Percentiles rank a stretch among this genome's conserved stretches.
phyloP scores from a whole-genome alignment of 208 protist species.

The Acanthamoeba healyi region DNA sequence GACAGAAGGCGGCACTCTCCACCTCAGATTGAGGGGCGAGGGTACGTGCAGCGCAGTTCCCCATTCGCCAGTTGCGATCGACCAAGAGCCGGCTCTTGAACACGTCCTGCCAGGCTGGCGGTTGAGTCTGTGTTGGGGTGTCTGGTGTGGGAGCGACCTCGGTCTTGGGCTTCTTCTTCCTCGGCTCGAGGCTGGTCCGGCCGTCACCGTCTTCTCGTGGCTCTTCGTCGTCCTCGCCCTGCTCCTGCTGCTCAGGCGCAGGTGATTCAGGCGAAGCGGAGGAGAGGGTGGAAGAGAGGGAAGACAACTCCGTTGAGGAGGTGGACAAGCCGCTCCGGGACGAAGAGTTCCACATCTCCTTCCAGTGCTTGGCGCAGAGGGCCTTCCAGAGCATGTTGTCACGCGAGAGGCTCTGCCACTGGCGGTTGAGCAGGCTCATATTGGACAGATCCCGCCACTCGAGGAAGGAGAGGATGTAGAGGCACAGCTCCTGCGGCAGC shows the following conservation, averaged over 20 bases:
- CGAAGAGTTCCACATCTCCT: constrained; percentile 29
- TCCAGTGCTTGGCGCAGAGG: constrained; percentile 53
- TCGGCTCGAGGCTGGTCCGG: not conserved
- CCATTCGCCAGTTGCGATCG: constrained; percentile 32
- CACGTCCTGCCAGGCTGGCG: constrained; percentile 41
- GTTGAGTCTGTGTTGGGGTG: not conserved
- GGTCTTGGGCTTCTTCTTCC: not conserved
- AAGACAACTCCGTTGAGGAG: not conserved
- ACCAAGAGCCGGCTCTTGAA: constrained; percentile 58
- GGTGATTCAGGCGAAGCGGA: not conserved
- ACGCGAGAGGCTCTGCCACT: constrained; percentile 27
- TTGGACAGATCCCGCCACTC: constrained; percentile 55
- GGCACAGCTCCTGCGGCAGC: constrained; percentile 60
- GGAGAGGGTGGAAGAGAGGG: not conserved
- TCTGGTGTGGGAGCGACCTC: not conserved
- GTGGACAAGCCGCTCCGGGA: not conserved
- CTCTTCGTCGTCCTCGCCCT: not conserved
- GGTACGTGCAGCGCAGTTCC: constrained; percentile 9
- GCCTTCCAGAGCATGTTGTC: constrained; percentile 66
- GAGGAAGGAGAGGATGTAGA: constrained; percentile 75
- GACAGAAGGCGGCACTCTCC: constrained; percentile 62
- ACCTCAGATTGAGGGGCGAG: constrained; percentile 34
- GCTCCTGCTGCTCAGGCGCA: not conserved
- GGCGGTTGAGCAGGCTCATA: constrained; percentile 46
- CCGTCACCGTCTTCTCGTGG: not conserved